A percentile compares a stretch with the other conserved stretches of the same genome.
These are phyloP conservation scores for Penicillium manginii DNA, from an alignment of 495 filamentous ascomycete genomes.

Conservation along the genomic window DNA sequence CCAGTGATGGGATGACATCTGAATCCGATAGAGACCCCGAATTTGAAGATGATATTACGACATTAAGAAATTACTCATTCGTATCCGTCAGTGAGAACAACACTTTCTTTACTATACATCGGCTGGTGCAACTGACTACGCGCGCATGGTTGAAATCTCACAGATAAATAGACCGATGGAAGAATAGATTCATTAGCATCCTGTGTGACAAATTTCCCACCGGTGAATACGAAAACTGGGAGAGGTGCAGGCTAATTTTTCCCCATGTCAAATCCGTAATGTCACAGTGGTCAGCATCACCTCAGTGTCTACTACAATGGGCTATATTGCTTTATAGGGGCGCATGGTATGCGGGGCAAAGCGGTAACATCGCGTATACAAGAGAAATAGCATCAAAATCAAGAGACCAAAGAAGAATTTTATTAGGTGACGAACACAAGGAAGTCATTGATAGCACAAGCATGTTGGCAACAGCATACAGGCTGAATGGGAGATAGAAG, in stretches of 20 bases:
- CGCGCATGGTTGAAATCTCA: too few relatives aligned
- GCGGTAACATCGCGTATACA: neutral
- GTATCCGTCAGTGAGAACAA: too few relatives aligned
- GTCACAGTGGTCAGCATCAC: constrained; percentile 16
- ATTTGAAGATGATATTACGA: too few relatives aligned
- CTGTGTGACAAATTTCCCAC: constrained; percentile 43
- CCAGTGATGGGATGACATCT: too few relatives aligned
- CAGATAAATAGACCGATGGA: too few relatives aligned
- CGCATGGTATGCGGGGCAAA: neutral
- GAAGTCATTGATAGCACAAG: neutral
- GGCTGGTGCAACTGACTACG: too few relatives aligned
- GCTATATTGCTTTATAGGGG: constrained; percentile 25
- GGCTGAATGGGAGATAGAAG: too few relatives aligned
- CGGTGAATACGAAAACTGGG: constrained; percentile 39
- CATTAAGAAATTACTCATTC: too few relatives aligned
- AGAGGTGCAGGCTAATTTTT: constrained; percentile 29
- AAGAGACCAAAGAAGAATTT: neutral
- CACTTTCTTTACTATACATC: too few relatives aligned
- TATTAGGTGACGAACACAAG: neutral
- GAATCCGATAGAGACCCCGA: too few relatives aligned
- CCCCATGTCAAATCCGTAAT: constrained; percentile 26
- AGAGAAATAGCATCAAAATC: constrained; percentile 3
- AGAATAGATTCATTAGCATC: constrained; percentile 39
- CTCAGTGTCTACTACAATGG: constrained; percentile 17
- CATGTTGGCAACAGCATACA: neutral